Base-by-base conservation (phyloP, 345 rosid species). In the Dipteronia dyeriana region DNA sequence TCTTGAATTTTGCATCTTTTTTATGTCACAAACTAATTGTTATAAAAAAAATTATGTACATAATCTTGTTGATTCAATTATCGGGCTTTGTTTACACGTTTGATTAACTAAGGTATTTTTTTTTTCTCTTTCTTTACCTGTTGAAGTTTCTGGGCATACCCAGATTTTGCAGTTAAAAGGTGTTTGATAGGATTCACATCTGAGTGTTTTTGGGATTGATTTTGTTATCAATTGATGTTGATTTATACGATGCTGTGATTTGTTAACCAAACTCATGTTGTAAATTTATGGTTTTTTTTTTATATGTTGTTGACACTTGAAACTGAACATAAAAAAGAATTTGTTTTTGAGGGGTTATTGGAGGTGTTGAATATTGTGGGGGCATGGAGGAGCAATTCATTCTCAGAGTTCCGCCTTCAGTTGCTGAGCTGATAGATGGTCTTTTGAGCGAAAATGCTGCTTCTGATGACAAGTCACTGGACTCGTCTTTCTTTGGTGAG, bases 371-470 rank as follows among this genome's bases (percentile, higher is more conserved):
- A 31, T 75, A 78, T 63, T 68, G 49, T 78, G 68, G 84, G 79
- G 38, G 91, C 26, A 74, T 94, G 99, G 99, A 97, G 83, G 99
- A 97, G 75, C 98, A 92, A 74, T 92, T 97, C 83, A 86, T 97
- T 79, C 91, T 97, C 70, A 88, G 98, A 84, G 97, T 97, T 82
- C 97, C 99, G 13, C 93, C 93, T 60, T 91, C 98, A 39, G 86
- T 92, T 75, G 94, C 97, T 1, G 98, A 92, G 87, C 85, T 86
- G 68, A 84, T 96, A 78, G 93, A 94, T 76, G 84, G 83, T 3
- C 94, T 92, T 49, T 85, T 96, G 82, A 89, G 88, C 49, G 94
- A 88, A 56, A 92, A 77, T n/a, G 87, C 87, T n/a, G 87, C 87
- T 25, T 84, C 97, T 38, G 97, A 89, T n/a, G 97, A 91, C 23